Base-by-base conservation (phyloP, 2,329 filamentous ascomycete genomes). In the Nemania sp. region DNA sequence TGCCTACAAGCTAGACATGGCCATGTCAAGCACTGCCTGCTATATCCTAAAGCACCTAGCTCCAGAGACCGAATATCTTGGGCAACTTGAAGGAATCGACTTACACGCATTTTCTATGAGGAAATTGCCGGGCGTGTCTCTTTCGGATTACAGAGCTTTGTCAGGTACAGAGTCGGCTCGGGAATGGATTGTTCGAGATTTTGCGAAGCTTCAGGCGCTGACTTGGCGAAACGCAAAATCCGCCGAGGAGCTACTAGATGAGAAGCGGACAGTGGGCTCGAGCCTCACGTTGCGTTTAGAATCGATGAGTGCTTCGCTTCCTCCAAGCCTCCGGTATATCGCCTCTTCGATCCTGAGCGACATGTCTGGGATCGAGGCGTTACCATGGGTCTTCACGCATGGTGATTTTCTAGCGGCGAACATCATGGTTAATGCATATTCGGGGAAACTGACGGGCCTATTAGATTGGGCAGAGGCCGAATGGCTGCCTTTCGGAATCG, bases 381-480 rank as follows among this genome's bases (percentile, higher is more conserved):
- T 83, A 3, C 81, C 82, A 0, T 79, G 82, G 70, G 76, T 79
- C 3, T 66, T 87, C 9, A 85, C 77, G 5, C 84, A 87, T 49
- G 84, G 84, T 0, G 84, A 88, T 61, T 68, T 86, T 5, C 69
- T 83, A 0, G 73, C 81, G 0, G 73, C 74, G 2, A 87, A 87
- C 54, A 75, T 87, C 37, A 74, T 86, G 63, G 72, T 84, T 0
- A 69, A 77, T 47, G 61, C 69, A 0, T 50, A 67, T 1, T 73
- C 73, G 0, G 80, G 78, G 48, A 49, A 61, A 2, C 63, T 86
- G 6, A 72, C 64, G 0, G 85, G 83, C 1, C 54, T 87, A 1
- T 73, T 88, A 0, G 85, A 88, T 63, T 88, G 84, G 84, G 81
- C 81, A 0, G 84, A 88, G 63, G 82, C 79, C 0, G 83, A 86